Percentiles rank a stretch among this genome's conserved stretches.
phyloP scores from a whole-genome alignment of 2,329 filamentous ascomycete genomes.

The Colletotrichum agaves region DNA sequence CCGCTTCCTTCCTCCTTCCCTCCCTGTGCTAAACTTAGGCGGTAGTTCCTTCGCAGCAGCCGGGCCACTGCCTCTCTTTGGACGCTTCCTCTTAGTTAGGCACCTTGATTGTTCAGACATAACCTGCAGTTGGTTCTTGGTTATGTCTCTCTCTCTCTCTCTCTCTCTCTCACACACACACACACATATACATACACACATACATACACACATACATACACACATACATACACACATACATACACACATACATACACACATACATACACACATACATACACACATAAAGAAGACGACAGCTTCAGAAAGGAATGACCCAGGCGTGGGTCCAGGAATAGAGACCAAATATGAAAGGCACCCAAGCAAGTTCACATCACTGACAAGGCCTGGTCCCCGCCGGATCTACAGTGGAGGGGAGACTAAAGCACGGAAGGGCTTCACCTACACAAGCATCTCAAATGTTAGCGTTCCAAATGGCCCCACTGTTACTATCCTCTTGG shows the following conservation, averaged over 20 bases:
- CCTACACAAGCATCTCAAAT: background rate
- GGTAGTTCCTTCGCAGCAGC: conserved; percentile 1
- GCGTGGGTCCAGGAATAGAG: conserved; percentile 1
- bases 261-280: too few relatives aligned
- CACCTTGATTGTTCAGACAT: background rate
- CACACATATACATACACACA: too few relatives aligned
- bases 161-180: background rate
- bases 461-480: too few relatives aligned
- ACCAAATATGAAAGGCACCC: conserved; percentile 1
- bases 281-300: too few relatives aligned
- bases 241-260: too few relatives aligned
- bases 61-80: background rate
- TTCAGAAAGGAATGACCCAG: background rate
- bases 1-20: conserved; percentile 15
- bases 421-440: conserved; percentile 31
- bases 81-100: background rate
- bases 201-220: too few relatives aligned
- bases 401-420: conserved; percentile 30
- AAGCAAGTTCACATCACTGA: background rate
- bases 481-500: too few relatives aligned
- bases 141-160: background rate
- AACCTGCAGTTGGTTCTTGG: too few relatives aligned
- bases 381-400: conserved; percentile 20
- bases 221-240: too few relatives aligned
- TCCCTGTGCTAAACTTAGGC: background rate